These are phyloP conservation scores for Apiosordaria backusii DNA, from an alignment of 495 filamentous ascomycete genomes.

Conservation along the genomic window DNA sequence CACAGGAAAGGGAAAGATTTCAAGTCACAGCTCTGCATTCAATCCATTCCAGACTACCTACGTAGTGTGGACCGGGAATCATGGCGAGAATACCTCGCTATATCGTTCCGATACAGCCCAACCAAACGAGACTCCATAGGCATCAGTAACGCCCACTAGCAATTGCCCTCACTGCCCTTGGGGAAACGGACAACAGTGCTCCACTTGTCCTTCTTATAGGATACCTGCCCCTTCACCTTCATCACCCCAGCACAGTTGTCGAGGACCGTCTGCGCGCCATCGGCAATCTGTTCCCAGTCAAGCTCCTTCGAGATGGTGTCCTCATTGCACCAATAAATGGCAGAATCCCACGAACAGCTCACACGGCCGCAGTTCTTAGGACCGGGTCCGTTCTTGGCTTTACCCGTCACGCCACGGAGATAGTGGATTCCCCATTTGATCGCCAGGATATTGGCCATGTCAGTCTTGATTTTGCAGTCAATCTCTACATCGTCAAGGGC, in stretches of 20 bases:
- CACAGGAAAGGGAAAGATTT: no score
- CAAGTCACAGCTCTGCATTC: no score
- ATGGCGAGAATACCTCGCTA: background rate
- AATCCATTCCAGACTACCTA: no score
- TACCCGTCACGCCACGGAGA: constrained; percentile 14
- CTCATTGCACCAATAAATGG: constrained; percentile 35
- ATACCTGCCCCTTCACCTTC: background rate
- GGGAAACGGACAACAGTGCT: background rate
- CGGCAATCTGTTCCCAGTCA: background rate
- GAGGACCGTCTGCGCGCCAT: background rate
- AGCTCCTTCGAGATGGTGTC: constrained; percentile 8
- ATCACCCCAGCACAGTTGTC: background rate
- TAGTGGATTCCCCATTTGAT: constrained; percentile 27
- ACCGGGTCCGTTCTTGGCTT: constrained; percentile 17
- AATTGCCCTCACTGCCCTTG: background rate
- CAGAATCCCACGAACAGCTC: constrained; percentile 24
- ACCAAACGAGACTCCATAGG: background rate
- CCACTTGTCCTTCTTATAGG: background rate
- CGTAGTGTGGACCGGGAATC: background rate
- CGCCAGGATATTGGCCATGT: background rate
- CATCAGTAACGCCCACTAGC: background rate
- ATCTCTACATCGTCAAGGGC: background rate
- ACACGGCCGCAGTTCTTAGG: constrained; percentile 27
- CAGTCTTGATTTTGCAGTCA: constrained; percentile 1
- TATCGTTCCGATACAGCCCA: no score